Percentiles rank a stretch among this genome's conserved stretches.
These are phyloP conservation scores for Colletotrichum tropicicola DNA, from an alignment of 2,329 filamentous ascomycete species.

Conservation along the genomic window DNA sequence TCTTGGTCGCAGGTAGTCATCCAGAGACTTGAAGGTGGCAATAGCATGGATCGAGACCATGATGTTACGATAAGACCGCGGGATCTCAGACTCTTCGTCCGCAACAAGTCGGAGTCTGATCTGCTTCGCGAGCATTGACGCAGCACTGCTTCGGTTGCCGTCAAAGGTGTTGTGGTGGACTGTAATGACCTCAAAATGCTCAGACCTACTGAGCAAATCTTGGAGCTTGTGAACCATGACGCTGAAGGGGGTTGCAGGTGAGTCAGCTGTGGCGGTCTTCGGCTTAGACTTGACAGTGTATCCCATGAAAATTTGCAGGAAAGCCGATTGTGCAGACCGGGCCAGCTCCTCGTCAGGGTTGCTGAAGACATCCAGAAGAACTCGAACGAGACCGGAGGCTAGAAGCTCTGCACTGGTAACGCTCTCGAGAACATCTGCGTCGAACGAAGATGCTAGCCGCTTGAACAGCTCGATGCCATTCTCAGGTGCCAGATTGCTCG, in stretches of 20 bases:
- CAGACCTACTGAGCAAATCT: conserved; percentile 92
- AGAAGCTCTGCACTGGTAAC: conserved; percentile 96
- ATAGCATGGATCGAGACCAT: conserved; percentile 99
- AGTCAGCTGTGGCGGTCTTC: conserved; percentile 71
- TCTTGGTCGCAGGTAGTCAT: conserved; percentile 92
- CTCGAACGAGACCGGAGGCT: conserved; percentile 87
- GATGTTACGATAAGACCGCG: conserved; percentile 86
- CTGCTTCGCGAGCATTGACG: conserved; percentile 97
- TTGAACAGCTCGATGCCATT: conserved; percentile 76
- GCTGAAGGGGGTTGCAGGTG: conserved; percentile 85
- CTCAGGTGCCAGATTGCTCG: conserved; percentile 52
- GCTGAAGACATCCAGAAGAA: conserved; percentile 84
- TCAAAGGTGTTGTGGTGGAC: conserved; percentile 94
- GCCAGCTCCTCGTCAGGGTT: conserved; percentile 70
- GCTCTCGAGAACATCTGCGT: conserved; percentile 87
- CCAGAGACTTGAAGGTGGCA: conserved; percentile 94
- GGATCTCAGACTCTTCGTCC: conserved; percentile 91
- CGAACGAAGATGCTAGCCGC: conserved; percentile 83
- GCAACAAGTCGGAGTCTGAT: conserved; percentile 88
- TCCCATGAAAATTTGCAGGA: conserved; percentile 93
- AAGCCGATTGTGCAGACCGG: conserved; percentile 79
- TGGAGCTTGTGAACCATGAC: conserved; percentile 93
- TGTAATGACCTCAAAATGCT: conserved; percentile 97
- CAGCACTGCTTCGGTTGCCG: conserved; percentile 87
- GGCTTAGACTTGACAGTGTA: conserved; percentile 71